A percentile compares a stretch with the other conserved stretches of the same genome.
Conservation (phyloP, 129 eudicot species). For the Saposhnikovia divaricata region DNA sequence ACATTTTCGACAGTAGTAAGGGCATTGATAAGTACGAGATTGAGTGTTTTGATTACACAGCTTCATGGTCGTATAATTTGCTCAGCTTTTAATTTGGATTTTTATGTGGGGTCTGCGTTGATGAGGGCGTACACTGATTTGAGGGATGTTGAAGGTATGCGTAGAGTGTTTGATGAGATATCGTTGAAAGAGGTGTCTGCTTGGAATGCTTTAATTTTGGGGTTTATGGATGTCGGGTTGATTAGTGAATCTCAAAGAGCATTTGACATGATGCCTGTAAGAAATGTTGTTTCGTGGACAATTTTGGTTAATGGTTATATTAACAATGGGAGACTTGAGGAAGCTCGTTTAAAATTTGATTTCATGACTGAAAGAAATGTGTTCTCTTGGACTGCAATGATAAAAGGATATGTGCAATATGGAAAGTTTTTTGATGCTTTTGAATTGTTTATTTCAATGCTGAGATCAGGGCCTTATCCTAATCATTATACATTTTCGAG, state of each 20-base stretch:
- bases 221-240: slow-evolving; percentile 72
- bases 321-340: slow-evolving; percentile 39
- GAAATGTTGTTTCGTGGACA: slow-evolving; percentile 59
- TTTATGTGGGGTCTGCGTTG: slow-evolving; percentile 73
- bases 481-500: slow-evolving; percentile 67
- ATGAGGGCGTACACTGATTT: slow-evolving; percentile 61
- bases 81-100: slow-evolving; percentile 39
- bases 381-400: slow-evolving; percentile 83
- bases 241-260: slow-evolving; percentile 43
- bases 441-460: slow-evolving; percentile 45
- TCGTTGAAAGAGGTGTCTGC: slow-evolving; percentile 39
- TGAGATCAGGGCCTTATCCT: slow-evolving; percentile 38
- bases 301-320: slow-evolving; percentile 65
- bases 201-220: slow-evolving; percentile 71
- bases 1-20: slow-evolving; percentile 51
- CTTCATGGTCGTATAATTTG: slow-evolving; percentile 42
- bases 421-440: slow-evolving; percentile 40
- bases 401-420: slow-evolving; percentile 53
- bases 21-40: slow-evolving; percentile 27
- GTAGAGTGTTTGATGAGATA: slow-evolving; percentile 56
- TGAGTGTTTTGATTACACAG: slow-evolving; percentile 46
- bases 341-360: slow-evolving; percentile 42
- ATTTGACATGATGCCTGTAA: slow-evolving; percentile 55
- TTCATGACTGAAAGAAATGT: slow-evolving; percentile 53
- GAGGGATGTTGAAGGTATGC: slow-evolving; percentile 21